phyloP scores from a whole-genome alignment of 345 rosid species.

The Aurinia saxatilis region DNA sequence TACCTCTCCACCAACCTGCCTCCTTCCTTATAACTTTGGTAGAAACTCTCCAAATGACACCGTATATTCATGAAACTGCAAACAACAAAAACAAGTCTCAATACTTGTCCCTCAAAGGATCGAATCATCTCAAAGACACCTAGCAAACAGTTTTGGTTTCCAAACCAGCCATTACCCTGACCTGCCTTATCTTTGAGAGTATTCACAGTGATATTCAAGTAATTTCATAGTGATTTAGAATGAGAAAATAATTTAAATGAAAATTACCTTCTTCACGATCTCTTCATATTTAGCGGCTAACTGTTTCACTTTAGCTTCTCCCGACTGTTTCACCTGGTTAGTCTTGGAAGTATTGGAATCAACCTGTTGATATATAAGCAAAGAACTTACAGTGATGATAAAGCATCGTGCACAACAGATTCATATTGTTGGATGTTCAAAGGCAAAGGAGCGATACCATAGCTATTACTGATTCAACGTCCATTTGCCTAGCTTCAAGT shows the following conservation, averaged over 20 bases:
- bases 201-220: background rate
- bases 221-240: background rate
- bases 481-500: conserved; percentile 64
- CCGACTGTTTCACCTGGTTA: conserved; percentile 48
- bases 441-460: conserved; percentile 37
- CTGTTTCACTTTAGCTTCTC: conserved; percentile 49
- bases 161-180: background rate
- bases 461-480: conserved; percentile 62
- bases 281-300: conserved; percentile 52
- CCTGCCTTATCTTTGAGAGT: background rate
- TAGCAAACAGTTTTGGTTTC: background rate
- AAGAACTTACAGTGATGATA: background rate
- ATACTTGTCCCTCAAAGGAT: background rate
- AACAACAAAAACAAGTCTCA: conserved; percentile 1
- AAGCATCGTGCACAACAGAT: background rate
- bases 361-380: conserved; percentile 37
- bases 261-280: conserved; percentile 58
- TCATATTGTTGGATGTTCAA: background rate
- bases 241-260: background rate
- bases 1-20: background rate
- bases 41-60: conserved; percentile 19
- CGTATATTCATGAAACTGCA: conserved; percentile 24
- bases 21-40: conserved; percentile 8
- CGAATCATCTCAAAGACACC: background rate
- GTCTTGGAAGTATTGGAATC: conserved; percentile 54